Conservation (phyloP, 371 early-diverging fungal genomes). For the Mucor velutinosus region DNA sequence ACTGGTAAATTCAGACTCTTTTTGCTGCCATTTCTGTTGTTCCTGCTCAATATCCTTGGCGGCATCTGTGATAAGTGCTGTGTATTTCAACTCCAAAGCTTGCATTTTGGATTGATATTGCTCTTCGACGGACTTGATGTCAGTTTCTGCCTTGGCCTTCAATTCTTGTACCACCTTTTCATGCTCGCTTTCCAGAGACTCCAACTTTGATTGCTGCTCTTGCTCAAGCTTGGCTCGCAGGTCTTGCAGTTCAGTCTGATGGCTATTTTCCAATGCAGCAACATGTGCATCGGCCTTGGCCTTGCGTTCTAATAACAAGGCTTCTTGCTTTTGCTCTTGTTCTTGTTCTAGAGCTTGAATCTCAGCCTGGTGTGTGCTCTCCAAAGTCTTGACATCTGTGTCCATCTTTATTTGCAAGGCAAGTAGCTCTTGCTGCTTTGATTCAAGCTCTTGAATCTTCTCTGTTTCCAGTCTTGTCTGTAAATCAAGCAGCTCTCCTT, state of each 20-base stretch:
- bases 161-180: not conserved
- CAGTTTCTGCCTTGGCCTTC: not conserved
- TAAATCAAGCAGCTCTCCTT: not conserved
- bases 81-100: not conserved
- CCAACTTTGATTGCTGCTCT: not conserved
- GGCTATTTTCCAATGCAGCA: not conserved
- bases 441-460: not conserved
- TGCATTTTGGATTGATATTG: not conserved
- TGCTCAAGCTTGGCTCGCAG: not conserved
- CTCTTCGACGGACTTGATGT: not conserved
- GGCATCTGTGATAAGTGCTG: not conserved
- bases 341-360: not conserved
- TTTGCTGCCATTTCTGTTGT: not conserved
- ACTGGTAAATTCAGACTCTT: not conserved
- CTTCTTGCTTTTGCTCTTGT: not conserved
- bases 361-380: not conserved
- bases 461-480: not conserved
- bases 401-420: conserved; percentile 6
- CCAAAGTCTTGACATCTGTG: not conserved
- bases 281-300: not conserved
- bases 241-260: not conserved
- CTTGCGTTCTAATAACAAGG: not conserved
- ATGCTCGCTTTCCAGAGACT: not conserved
- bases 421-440: not conserved
- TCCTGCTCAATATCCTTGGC: not conserved